A percentile compares a stretch with the other conserved stretches of the same genome.
Conservation (phyloP, 306 rosid genomes). For the Inga laurina region DNA sequence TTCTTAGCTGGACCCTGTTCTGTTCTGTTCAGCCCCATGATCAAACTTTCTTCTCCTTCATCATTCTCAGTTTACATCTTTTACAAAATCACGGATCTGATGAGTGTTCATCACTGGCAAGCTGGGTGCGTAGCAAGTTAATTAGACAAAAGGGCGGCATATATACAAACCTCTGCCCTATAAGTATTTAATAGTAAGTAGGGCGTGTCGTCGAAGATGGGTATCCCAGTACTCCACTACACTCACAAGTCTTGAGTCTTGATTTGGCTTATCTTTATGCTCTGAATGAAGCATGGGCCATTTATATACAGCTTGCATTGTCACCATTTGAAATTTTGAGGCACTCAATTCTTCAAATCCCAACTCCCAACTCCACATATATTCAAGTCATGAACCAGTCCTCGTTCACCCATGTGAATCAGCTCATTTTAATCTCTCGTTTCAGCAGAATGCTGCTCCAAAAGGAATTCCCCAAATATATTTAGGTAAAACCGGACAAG, state of each 20-base stretch:
- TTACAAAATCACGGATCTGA: neutral
- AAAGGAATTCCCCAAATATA: neutral
- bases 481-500: neutral
- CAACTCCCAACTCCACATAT: neutral
- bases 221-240: neutral
- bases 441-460: neutral
- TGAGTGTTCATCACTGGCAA: neutral
- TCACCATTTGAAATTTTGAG: neutral
- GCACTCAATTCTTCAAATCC: neutral
- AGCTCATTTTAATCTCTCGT: neutral
- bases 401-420: neutral
- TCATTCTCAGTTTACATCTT: neutral
- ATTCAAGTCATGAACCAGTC: neutral
- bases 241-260: neutral
- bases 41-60: neutral
- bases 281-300: neutral
- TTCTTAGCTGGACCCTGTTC: neutral
- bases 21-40: neutral
- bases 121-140: neutral
- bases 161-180: neutral
- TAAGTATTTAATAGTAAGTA: neutral
- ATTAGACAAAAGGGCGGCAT: neutral
- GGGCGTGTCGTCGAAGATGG: neutral
- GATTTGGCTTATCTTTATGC: neutral
- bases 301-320: neutral